Percentiles rank a stretch among this genome's conserved stretches.
Conservation (phyloP, 805 yeast genomes). For the Teunomyces panamensis region DNA sequence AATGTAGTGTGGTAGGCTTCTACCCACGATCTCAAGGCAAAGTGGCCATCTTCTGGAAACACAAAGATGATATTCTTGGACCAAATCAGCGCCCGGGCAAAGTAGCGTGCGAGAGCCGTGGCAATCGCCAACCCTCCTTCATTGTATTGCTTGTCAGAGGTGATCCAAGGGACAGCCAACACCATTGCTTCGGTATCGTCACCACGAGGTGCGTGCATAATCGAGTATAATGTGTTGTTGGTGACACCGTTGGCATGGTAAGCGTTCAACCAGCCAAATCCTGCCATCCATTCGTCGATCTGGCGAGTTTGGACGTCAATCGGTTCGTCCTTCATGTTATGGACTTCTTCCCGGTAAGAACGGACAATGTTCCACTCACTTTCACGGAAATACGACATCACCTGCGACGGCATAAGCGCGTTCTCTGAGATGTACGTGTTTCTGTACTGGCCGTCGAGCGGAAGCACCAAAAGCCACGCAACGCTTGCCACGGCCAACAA, state of each 20-base stretch:
- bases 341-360: slow-evolving; percentile 69
- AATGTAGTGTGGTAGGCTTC: slow-evolving; percentile 85
- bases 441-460: slow-evolving; percentile 79
- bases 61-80: slow-evolving; percentile 89
- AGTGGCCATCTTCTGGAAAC: slow-evolving; percentile 67
- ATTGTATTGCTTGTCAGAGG: slow-evolving; percentile 61
- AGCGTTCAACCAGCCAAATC: slow-evolving; percentile 67
- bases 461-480: slow-evolving; percentile 56
- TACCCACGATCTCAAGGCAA: slow-evolving; percentile 82
- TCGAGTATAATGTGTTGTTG: slow-evolving; percentile 62
- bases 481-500: slow-evolving; percentile 34
- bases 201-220: slow-evolving; percentile 90
- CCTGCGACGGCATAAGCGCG: slow-evolving; percentile 97
- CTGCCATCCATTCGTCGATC: slow-evolving; percentile 59
- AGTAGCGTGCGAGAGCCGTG: slow-evolving; percentile 72
- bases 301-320: slow-evolving; percentile 40
- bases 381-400: slow-evolving; percentile 85
- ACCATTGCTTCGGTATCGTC: slow-evolving; percentile 96
- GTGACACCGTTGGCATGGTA: slow-evolving; percentile 39
- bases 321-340: slow-evolving; percentile 31
- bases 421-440: slow-evolving; percentile 89
- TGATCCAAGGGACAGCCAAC: slow-evolving; percentile 82
- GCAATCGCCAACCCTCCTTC: slow-evolving; percentile 78
- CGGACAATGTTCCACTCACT: slow-evolving; percentile 90
- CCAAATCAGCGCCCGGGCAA: slow-evolving; percentile 88